Percentiles rank a stretch among this genome's conserved stretches.
Evolutionary conservation across 768 basidiomycete species (phyloP).

Genomic region (Podaxis sp.): DNA sequence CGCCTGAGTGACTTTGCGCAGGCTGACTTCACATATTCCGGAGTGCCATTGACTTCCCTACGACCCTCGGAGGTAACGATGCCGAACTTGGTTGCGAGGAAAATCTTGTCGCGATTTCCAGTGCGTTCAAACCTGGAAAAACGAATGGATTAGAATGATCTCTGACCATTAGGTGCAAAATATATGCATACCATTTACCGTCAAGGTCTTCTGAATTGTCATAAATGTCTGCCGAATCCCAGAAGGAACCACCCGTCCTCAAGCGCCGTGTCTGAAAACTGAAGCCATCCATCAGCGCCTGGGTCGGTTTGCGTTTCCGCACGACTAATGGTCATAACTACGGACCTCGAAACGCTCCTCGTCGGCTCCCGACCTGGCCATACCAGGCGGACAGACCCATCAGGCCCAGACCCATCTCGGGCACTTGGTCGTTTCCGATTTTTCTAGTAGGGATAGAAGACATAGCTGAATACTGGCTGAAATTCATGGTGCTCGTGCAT

Average conservation of each 20-base stretch:
- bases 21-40: constrained; percentile 34
- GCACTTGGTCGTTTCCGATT: constrained; percentile 41
- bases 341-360: constrained; percentile 57
- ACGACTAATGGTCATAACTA: not conserved
- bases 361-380: constrained; percentile 38
- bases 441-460: constrained; percentile 22
- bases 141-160: not conserved
- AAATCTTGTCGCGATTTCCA: constrained; percentile 48
- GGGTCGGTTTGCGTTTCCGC: not conserved
- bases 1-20: constrained; percentile 35
- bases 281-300: not conserved
- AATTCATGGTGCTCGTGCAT: not conserved
- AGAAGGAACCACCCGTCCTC: constrained; percentile 39
- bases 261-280: constrained; percentile 39
- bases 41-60: constrained; percentile 20
- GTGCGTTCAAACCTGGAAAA: constrained; percentile 40
- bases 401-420: constrained; percentile 54
- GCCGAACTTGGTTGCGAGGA: constrained; percentile 55
- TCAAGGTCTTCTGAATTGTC: constrained; percentile 38
- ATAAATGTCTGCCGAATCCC: constrained; percentile 48
- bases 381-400: constrained; percentile 53
- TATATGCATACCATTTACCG: constrained; percentile 34
- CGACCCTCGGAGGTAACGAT: constrained; percentile 14
- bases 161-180: not conserved
- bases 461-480: not conserved